These are phyloP conservation scores for Diaporthe destruens DNA, from an alignment of 2,329 filamentous ascomycete species.

Conservation along the genomic window DNA sequence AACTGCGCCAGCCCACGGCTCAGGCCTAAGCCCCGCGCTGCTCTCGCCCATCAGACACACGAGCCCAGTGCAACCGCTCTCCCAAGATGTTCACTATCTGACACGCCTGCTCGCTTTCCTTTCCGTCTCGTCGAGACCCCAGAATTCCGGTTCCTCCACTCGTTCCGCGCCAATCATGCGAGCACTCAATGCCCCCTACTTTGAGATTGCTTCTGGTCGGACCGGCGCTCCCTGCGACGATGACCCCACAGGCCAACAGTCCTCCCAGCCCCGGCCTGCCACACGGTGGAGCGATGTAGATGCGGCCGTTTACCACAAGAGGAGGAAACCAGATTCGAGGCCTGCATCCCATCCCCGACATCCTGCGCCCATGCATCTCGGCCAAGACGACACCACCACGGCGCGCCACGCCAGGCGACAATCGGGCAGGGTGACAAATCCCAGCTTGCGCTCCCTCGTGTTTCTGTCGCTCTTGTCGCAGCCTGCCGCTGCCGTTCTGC, in stretches of 20 bases:
- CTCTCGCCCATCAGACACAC: not conserved
- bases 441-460: conserved; percentile 54
- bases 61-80: conserved; percentile 34
- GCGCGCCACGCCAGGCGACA: not conserved
- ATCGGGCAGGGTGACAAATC: not conserved
- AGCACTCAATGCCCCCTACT: conserved; percentile 34
- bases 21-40: not conserved
- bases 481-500: conserved; percentile 69
- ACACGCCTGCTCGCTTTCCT: conserved; percentile 31
- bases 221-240: conserved; percentile 33
- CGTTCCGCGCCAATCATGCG: conserved; percentile 39
- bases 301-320: conserved; percentile 10
- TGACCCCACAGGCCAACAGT: conserved; percentile 27
- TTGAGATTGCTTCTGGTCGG: conserved; percentile 35
- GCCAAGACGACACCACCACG: conserved; percentile 1
- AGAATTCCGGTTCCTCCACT: conserved; percentile 30
- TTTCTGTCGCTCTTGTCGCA: conserved; percentile 50
- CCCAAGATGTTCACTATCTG: conserved; percentile 42
- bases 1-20: not conserved
- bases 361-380: not conserved
- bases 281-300: conserved; percentile 17
- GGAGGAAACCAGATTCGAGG: conserved; percentile 1
- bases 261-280: conserved; percentile 12
- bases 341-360: not conserved
- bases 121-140: conserved; percentile 30